Evolutionary conservation across 176 grass and related monocot species (phyloP), one percentile per base, ranked within the genome.

Genomic region (Dactylis glomerata): DNA sequence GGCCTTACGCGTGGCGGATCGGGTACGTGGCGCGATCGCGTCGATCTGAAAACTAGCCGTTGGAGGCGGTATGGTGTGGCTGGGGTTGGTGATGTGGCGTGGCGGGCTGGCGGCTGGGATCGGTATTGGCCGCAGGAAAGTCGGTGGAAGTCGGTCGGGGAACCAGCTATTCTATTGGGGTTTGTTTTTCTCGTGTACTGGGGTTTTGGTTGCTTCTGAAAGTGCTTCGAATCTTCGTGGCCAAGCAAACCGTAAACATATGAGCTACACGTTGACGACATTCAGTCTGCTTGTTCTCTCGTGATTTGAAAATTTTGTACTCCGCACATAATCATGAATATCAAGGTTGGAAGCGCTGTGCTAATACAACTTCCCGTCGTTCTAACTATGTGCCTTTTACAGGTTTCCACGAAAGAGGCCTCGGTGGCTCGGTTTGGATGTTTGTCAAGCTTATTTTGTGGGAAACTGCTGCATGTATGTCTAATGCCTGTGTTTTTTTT

Each of bases 81-180:
- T 47, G 6, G 82, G 64, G 26, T 38, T 49, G 84, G 73, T 86
- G 88, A 86, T 4, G 80, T 83, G 88, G 88, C 45, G n/a, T n/a
- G n/a, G n/a, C n/a, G n/a, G 24, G 81, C 55, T 65, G 66, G 66
- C 45, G 24, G 81, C 55, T 64, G 66, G 41, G 65, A 77, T 77
- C 50, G 42, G 51, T 66, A 83, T 32, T 74, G 71, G 44, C 16
- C 74, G 72, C 68, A 45, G 4, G 40, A 0, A 85, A 16, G 65
- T 90, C 65, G 88, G 79, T 13, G 79, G 83, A 82, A n/a, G 88
- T 82, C 83, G 65, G 79, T 50, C 83, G 8, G 64, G 19, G 56
- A 5, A 37, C 56, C 2, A 0, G 41, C 20, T 72, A 44, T 22
- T 64, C 37, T 63, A 8, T 31, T 30, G 13, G 6, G 20, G 5